phyloP scores from a whole-genome alignment of 1,284 basidiomycete genomes.

The Leccinum cinnamomeum region DNA sequence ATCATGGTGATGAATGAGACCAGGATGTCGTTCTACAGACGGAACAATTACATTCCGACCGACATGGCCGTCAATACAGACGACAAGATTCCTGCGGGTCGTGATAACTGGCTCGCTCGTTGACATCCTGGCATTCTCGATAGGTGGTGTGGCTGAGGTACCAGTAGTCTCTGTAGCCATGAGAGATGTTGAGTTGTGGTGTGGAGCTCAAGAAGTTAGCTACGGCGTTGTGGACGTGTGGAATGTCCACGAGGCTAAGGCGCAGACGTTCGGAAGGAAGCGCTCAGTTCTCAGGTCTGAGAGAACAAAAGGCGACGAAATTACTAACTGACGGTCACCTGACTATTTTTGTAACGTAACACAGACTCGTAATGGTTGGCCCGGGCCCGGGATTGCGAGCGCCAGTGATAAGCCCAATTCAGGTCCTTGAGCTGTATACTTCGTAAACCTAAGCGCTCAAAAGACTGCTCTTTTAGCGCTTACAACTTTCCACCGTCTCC shows the following conservation, averaged over 20 bases:
- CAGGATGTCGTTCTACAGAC: neutral
- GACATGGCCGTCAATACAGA: neutral
- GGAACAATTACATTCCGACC: neutral
- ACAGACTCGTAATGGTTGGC: neutral
- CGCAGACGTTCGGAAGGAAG: neutral
- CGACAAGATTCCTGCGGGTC: neutral
- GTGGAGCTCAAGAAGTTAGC: neutral
- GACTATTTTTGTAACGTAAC: neutral
- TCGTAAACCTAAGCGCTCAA: too few species aligned
- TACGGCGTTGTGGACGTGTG: neutral
- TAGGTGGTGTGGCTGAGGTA: neutral
- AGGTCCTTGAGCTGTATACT: too few species aligned
- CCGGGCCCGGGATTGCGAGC: too few species aligned
- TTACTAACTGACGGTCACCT: neutral
- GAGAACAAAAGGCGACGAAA: neutral
- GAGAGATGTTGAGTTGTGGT: neutral
- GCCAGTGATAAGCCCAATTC: too few species aligned
- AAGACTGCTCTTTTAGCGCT: too few species aligned
- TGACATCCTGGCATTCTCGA: neutral
- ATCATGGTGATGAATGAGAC: neutral
- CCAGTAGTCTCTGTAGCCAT: neutral
- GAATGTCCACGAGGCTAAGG: neutral
- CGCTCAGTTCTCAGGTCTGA: neutral
- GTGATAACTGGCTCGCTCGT: neutral
- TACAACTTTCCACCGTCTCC: too few species aligned